phyloP scores from a whole-genome alignment of 768 basidiomycete genomes.

The Mycena olivaceomarginata region DNA sequence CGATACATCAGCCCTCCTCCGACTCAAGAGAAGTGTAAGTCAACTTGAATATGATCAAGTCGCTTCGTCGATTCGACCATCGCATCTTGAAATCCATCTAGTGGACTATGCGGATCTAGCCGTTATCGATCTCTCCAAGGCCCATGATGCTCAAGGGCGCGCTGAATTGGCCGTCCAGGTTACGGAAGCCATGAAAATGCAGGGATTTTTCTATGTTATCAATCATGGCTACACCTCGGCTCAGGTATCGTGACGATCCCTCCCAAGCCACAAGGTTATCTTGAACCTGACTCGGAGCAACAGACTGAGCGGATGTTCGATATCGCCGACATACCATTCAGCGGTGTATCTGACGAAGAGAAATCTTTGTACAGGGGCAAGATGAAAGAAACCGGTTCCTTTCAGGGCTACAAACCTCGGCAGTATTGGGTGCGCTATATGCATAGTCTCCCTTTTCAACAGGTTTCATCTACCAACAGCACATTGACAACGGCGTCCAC shows the following conservation, averaged over 20 bases:
- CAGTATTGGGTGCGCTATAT: conserved; percentile 68
- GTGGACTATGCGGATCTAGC: conserved; percentile 69
- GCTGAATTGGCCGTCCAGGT: conserved; percentile 61
- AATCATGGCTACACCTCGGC: conserved; percentile 65
- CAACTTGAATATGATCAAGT: neutral
- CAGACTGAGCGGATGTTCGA: conserved; percentile 70
- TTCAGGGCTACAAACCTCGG: conserved; percentile 74
- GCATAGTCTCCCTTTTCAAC: neutral
- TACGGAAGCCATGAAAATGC: conserved; percentile 64
- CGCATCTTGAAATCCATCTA: conserved; percentile 47
- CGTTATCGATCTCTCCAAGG: conserved; percentile 69
- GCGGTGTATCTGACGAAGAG: conserved; percentile 62
- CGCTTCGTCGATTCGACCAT: neutral
- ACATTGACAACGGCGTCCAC: conserved; percentile 75
- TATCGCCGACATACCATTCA: conserved; percentile 68
- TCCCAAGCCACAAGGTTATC: neutral
- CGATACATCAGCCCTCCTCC: conserved; percentile 59
- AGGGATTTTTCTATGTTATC: conserved; percentile 70
- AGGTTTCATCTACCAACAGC: conserved; percentile 55
- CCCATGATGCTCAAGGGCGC: conserved; percentile 60
- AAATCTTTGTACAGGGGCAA: conserved; percentile 62
- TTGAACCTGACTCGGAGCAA: neutral
- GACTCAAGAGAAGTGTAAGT: conserved; percentile 60
- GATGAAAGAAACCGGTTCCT: conserved; percentile 66
- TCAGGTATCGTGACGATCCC: conserved; percentile 54